Base-by-base conservation (phyloP, 495 filamentous ascomycete species). In the Amorphotheca resinae region DNA sequence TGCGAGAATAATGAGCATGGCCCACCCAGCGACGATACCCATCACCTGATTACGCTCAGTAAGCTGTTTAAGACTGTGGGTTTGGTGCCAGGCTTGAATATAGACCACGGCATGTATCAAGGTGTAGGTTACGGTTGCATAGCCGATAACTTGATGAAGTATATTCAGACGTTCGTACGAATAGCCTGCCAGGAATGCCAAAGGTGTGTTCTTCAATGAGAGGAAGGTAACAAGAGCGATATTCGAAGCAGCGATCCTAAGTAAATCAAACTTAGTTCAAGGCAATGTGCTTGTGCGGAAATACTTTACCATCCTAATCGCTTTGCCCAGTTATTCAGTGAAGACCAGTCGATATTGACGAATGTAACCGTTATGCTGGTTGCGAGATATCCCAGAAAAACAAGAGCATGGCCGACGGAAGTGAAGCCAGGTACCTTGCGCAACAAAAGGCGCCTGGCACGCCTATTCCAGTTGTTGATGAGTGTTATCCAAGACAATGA, bases 151-250 rank as follows among this genome's bases (percentile, higher is more conserved):
- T 41, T 68, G 69, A 53, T 80, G 76, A 14, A 80, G 66, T 21
- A 66, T 64, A 44, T 77, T 76, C 22, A 80, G 62, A 15, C 69
- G 59, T 42, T 80, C 76, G 49, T 80, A 76, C 3, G 75, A 77
- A 34, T 70, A 70, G 15, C 68, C 68, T 9, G 70, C 70, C n/a
- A 79, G 48, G 30, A 70, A 61, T 16, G 72, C 67, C 16, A 80
- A 49, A 30, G 75, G 76, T 0, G 72, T 77, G 49, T 79, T 76
- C 44, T 72, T 76, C 46, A 79, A 57, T 1, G 73, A 66, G 16
- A 79, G 63, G 43, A 78, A 76, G 12, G 76, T 63, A n/a, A 74
- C 60, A 15, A 79, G 57, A 41, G 56, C 60, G 35, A 76, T 48
- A 44, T 77, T 79, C 25, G 53, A 61, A 7, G 69, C 50, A 2